Base-by-base conservation (phyloP, 441 rosid species). In the Pelargonium australe region DNA sequence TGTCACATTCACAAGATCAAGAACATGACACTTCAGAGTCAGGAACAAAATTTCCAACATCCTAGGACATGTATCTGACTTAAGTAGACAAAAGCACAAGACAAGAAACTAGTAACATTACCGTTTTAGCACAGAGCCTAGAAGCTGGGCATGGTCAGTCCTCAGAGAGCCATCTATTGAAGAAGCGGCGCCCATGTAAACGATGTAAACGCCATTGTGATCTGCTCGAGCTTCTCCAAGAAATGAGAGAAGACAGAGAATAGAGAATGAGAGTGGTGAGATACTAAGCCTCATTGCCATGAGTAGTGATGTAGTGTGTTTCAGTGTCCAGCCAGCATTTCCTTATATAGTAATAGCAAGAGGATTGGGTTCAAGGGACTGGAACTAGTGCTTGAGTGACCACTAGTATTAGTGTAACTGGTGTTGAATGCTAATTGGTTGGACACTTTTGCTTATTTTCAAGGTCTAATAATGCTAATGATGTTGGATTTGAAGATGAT, bases 151-250 rank as follows among this genome's bases (percentile, higher is more conserved):
- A 17, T 71, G 80, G 37, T 76, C 62, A 3, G 76, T 72, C 37
- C 75, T 63, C 5, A 73, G 43, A 63, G 81, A 75, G 69, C 76
- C 87, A 65, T 77, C 80, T 44, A 66, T 28, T 4, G 86, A 70
- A 65, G 86, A 66, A 0, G 85, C 83, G 17, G 89, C 80, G 61
- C 96, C 96, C 97, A 86, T 82, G 73, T 91, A 91, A 55, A 91
- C 92, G 13, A 86, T 85, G 75, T 86, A 86, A 73, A 91, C 73
- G 14, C 80, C 85, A 40, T 73, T 51, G 43, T 81, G 78, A 62
- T 70, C 81, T 66, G 79, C 80, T 67, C 19, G 37, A 0, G 75
- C 64, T 67, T 69, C 66, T 16, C 62, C 5, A 9, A 67, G 43
- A 44, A 75, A 71, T 1, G 80, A 73, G 64, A 69, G 58, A 51